Evolutionary conservation across 352 stramenopile genomes (phyloP).

Genomic region (Phytophthora pistaciae): DNA sequence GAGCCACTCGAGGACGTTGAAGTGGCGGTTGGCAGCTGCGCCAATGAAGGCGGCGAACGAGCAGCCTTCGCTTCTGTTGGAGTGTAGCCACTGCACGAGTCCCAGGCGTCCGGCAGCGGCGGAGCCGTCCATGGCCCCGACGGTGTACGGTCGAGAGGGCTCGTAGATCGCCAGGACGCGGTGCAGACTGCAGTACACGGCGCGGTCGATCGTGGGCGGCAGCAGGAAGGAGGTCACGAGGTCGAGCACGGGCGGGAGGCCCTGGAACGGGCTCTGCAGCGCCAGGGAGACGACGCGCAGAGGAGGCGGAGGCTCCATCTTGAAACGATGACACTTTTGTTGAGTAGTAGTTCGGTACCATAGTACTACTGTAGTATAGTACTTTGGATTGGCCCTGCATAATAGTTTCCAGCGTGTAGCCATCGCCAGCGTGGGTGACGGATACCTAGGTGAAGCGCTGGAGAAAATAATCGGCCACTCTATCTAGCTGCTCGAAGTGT

Average conservation of each 20-base stretch:
- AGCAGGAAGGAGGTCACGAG: constrained; percentile 3
- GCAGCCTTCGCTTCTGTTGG: constrained; percentile 9
- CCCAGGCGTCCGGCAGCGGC: background rate
- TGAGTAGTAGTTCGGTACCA: no score
- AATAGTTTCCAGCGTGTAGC: no score
- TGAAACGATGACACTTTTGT: no score
- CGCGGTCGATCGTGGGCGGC: constrained; percentile 5
- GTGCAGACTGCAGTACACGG: background rate
- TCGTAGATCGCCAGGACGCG: background rate
- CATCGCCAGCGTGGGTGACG: no score
- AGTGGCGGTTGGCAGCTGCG: background rate
- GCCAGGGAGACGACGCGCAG: background rate
- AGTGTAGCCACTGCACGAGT: constrained; percentile 4
- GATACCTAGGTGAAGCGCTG: no score
- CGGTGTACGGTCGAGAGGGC: background rate
- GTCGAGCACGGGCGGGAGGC: background rate
- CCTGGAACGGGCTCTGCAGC: background rate
- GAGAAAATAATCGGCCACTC: no score
- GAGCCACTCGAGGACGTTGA: background rate
- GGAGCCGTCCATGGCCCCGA: constrained; percentile 8
- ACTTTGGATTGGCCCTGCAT: no score
- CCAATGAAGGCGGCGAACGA: background rate
- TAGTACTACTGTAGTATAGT: no score
- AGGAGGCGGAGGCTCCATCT: background rate
- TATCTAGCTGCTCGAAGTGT: no score